Conservation (phyloP, 495 filamentous ascomycete species). For the Lasiosphaeriaceae sp. region DNA sequence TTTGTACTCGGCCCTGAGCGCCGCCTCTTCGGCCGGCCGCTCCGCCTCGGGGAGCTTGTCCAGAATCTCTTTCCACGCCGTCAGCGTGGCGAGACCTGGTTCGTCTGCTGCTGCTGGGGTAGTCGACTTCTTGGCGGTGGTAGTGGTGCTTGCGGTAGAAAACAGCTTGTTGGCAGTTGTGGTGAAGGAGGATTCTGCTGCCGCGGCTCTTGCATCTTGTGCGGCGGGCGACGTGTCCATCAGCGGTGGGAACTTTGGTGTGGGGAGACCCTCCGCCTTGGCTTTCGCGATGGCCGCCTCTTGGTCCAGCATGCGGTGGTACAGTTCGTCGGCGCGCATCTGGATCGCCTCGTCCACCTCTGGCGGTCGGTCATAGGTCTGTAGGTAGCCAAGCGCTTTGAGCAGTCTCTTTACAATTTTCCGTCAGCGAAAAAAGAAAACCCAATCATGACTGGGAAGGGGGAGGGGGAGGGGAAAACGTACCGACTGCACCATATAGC, state of each 20-base stretch:
- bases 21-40: constrained; percentile 61
- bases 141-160: too few species aligned
- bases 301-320: constrained; percentile 77
- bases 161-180: constrained; percentile 22
- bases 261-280: constrained; percentile 53
- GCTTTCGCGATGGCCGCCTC: constrained; percentile 66
- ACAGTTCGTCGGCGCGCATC: constrained; percentile 89
- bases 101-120: constrained; percentile 10
- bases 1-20: constrained; percentile 56
- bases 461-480: constrained; percentile 23
- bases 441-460: background rate
- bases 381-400: constrained; percentile 86
- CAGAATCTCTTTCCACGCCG: constrained; percentile 49
- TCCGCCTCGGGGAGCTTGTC: constrained; percentile 59
- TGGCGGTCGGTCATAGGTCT: constrained; percentile 53
- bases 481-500: constrained; percentile 78
- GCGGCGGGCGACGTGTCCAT: constrained; percentile 24
- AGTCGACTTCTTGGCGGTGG: too few species aligned
- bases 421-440: background rate
- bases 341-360: constrained; percentile 86
- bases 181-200: constrained; percentile 18
- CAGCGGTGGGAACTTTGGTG: constrained; percentile 46
- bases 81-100: constrained; percentile 12
- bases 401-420: constrained; percentile 63
- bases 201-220: constrained; percentile 9